Evolutionary conservation across 192 early-diverging fungal genomes (phyloP), one percentile per base, ranked within the genome.

Genomic region (Coemansia sp.): DNA sequence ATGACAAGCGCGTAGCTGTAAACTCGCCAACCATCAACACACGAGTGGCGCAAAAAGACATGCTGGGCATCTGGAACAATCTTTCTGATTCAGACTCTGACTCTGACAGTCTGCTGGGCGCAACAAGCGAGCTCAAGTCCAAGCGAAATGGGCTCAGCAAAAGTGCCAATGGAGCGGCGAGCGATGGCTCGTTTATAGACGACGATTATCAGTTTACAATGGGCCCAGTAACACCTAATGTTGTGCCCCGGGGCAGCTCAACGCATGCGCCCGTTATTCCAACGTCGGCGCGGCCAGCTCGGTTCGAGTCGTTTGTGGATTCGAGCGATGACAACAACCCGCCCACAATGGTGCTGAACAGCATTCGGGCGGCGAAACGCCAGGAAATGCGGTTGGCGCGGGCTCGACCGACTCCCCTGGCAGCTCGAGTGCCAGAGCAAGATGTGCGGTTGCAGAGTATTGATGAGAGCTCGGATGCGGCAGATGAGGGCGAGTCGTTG

Each of bases 151-250:
- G 32, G 0, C 5, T 7, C 0, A 32, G 32, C 6, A 25, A 5
- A 14, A 38, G 21, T 11, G 38, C 39, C 38, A 39, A 23, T 17
- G 21, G 24, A 45, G 58, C 35, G 22, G 21, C 19, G 29, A 21
- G 37, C 39, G 25, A 27, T 43, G 58, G 52, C 21, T 29, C 58
- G 12, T 21, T 25, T 0, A 45, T 37, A 15, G 72, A 71, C 57
- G 77, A 80, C 62, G 77, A 80, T 25, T 80, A 80, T 50, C 77
- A 80, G 77, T 80, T 80, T 19, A 80, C 77, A 5, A 80, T 80
- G 77, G 77, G 77, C 15, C 77, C 77, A 0, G 77, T 80, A 5
- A 67, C 68, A 4, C 77, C 77, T 15, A 63, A 75, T 22, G 65
- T 80, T 1, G 60, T 74, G n/a, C 77, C 77, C 2, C 56, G 59